Evolutionary conservation across 139 green algal genomes (phyloP).

Genomic region (Picochlorum sp.): DNA sequence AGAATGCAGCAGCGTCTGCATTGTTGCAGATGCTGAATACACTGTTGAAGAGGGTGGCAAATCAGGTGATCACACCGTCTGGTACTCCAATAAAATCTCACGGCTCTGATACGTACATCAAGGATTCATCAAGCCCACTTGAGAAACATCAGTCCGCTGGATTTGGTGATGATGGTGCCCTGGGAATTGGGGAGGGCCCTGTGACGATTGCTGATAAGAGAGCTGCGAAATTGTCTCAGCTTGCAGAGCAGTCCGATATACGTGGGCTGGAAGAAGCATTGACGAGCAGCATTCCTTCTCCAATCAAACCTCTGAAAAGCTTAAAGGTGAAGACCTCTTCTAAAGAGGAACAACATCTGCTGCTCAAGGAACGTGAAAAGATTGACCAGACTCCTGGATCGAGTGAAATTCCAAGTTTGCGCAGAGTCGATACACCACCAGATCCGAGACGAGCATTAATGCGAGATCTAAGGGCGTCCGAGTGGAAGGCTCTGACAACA

Average conservation of each 20-base stretch:
- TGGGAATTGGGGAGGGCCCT: background rate
- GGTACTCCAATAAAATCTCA: background rate
- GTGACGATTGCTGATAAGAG: conserved; percentile 18
- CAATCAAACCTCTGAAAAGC: background rate
- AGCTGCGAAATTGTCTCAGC: conserved; percentile 57
- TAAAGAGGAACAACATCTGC: background rate
- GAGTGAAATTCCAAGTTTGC: background rate
- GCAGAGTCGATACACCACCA: conserved; percentile 23
- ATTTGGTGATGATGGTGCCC: background rate
- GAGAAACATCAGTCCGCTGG: too few relatives aligned
- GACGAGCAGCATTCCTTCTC: background rate
- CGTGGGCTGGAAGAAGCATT: conserved; percentile 51
- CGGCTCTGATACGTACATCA: background rate
- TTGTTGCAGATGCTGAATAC: conserved; percentile 87
- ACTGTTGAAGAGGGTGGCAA: conserved; percentile 64
- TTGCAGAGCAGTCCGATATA: conserved; percentile 70
- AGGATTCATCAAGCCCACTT: too few relatives aligned
- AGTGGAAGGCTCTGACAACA: conserved; percentile 39
- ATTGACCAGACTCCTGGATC: background rate
- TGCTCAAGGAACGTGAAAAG: background rate
- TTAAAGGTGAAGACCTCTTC: background rate
- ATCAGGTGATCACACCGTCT: conserved; percentile 27
- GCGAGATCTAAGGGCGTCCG: conserved; percentile 23
- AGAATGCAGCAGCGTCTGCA: conserved; percentile 66
- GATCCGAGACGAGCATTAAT: conserved; percentile 39